Percentiles rank a stretch among this genome's conserved stretches.
Conservation (phyloP, 768 basidiomycete genomes). For the Boletus speciosus region DNA sequence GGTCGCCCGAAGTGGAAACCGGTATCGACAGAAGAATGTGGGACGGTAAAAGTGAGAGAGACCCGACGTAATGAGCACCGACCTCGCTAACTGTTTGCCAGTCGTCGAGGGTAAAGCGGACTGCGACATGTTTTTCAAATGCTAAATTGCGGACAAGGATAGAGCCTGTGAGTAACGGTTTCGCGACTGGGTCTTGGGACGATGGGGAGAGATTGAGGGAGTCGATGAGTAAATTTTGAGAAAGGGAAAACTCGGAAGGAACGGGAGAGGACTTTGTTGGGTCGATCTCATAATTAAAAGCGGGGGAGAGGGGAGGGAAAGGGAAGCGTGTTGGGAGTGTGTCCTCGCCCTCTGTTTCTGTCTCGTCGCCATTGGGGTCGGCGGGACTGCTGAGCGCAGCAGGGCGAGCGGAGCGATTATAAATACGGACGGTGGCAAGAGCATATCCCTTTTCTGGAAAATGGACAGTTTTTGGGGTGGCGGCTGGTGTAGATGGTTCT, state of each 20-base stretch:
- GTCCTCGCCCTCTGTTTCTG: slow-evolving; percentile 41
- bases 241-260: background rate
- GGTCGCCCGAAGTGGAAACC: background rate
- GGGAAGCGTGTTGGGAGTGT: slow-evolving; percentile 7
- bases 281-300: slow-evolving; percentile 20
- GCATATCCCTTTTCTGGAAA: slow-evolving; percentile 69
- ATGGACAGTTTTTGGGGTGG: slow-evolving; percentile 77
- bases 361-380: slow-evolving; percentile 35
- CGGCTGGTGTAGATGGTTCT: slow-evolving; percentile 57
- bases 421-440: slow-evolving; percentile 60
- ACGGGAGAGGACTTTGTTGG: slow-evolving; percentile 15
- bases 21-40: slow-evolving; percentile 15
- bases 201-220: slow-evolving; percentile 29
- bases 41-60: slow-evolving; percentile 37
- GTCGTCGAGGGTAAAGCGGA: slow-evolving; percentile 89
- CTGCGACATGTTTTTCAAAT: slow-evolving; percentile 80
- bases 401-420: slow-evolving; percentile 66
- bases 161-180: slow-evolving; percentile 59
- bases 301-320: slow-evolving; percentile 16
- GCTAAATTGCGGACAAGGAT: slow-evolving; percentile 82
- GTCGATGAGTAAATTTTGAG: slow-evolving; percentile 37
- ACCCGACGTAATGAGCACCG: slow-evolving; percentile 44
- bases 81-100: slow-evolving; percentile 95
- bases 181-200: background rate
- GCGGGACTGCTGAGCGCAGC: slow-evolving; percentile 42